A percentile compares a stretch with the other conserved stretches of the same genome.
These are phyloP conservation scores for Hypoxylon sp. DNA, from an alignment of 2,329 filamentous ascomycete species.

Conservation along the genomic window DNA sequence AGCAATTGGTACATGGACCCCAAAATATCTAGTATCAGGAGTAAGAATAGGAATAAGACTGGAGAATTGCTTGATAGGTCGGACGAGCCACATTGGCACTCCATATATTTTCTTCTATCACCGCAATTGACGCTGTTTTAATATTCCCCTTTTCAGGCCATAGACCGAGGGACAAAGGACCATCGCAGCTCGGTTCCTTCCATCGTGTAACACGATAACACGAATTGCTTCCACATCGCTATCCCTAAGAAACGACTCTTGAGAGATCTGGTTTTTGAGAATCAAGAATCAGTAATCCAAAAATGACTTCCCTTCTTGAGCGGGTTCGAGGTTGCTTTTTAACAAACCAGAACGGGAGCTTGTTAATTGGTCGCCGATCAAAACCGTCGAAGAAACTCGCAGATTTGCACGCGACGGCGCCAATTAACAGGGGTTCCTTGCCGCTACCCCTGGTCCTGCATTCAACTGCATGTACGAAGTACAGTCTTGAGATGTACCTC, in stretches of 20 bases:
- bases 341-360: slow-evolving; percentile 36
- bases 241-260: neutral
- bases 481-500: neutral
- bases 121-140: slow-evolving; percentile 4
- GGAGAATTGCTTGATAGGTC: slow-evolving; percentile 11
- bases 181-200: slow-evolving; percentile 32
- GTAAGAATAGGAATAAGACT: neutral
- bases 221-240: slow-evolving; percentile 16
- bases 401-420: slow-evolving; percentile 31
- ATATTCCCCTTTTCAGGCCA: slow-evolving; percentile 30
- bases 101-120: slow-evolving; percentile 8
- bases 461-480: neutral
- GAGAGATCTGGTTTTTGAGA: slow-evolving; percentile 2
- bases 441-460: slow-evolving; percentile 24
- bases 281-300: slow-evolving; percentile 20
- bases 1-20: neutral
- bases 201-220: slow-evolving; percentile 29
- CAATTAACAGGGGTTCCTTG: slow-evolving; percentile 23
- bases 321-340: slow-evolving; percentile 30
- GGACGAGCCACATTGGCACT: slow-evolving; percentile 16
- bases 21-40: neutral
- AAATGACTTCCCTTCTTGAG: slow-evolving; percentile 24
- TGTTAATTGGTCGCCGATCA: slow-evolving; percentile 46
- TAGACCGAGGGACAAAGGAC: slow-evolving; percentile 33
- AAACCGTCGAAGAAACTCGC: slow-evolving; percentile 32